phyloP scores from a whole-genome alignment of 352 stramenopile species.

The Thalassiosira ordinaria region DNA sequence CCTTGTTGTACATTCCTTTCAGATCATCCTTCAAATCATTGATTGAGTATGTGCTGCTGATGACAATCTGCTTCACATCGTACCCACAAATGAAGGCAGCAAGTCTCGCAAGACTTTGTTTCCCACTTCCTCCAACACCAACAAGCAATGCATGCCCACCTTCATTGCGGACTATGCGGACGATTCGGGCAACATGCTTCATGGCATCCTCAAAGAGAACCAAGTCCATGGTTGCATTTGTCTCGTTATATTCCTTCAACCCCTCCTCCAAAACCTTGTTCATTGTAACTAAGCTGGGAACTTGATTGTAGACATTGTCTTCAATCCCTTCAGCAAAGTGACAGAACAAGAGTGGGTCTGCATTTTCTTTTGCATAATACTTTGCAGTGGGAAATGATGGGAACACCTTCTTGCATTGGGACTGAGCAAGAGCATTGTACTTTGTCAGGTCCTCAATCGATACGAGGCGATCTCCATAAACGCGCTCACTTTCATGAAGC shows the following conservation, averaged over 20 bases:
- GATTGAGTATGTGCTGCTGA: slow-evolving; percentile 95
- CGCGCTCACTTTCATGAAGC: slow-evolving; percentile 95
- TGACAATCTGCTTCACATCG: slow-evolving; percentile 92
- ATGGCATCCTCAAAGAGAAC: slow-evolving; percentile 98
- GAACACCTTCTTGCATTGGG: slow-evolving; percentile 91
- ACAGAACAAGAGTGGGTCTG: slow-evolving; percentile 93
- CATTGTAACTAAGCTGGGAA: slow-evolving; percentile 87
- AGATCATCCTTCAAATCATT: slow-evolving; percentile 96
- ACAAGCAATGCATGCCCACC: slow-evolving; percentile 96
- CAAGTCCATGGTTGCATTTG: slow-evolving; percentile 94
- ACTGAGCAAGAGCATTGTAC: slow-evolving; percentile 90
- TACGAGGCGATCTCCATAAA: slow-evolving; percentile 96
- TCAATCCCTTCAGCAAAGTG: slow-evolving; percentile 89
- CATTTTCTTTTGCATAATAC: slow-evolving; percentile 86
- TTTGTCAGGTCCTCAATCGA: slow-evolving; percentile 92
- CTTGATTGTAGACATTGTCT: slow-evolving; percentile 61
- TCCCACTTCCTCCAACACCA: slow-evolving; percentile 94
- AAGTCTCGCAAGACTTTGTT: slow-evolving; percentile 93
- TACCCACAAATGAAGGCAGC: slow-evolving; percentile 96
- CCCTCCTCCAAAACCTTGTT: slow-evolving; percentile 89
- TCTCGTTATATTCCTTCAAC: slow-evolving; percentile 95
- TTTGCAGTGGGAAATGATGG: slow-evolving; percentile 81
- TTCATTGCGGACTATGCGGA: slow-evolving; percentile 94
- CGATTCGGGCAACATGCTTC: slow-evolving; percentile 94
- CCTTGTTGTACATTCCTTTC: slow-evolving; percentile 94